A percentile compares a stretch with the other conserved stretches of the same genome.
phyloP scores from a whole-genome alignment of 306 rosid genomes.

The Luffa aegyptiaca region DNA sequence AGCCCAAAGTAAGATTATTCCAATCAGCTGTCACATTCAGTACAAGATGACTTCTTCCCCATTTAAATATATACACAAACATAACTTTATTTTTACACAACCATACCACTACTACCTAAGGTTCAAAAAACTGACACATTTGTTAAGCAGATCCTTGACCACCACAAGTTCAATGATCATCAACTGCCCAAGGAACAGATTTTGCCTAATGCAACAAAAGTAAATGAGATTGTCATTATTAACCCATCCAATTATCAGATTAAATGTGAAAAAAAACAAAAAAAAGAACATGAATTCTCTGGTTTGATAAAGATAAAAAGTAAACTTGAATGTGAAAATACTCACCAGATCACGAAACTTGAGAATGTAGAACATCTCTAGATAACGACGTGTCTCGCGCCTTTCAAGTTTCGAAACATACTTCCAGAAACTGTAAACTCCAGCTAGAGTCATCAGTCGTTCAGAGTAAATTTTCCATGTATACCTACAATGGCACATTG shows the following conservation, averaged over 20 bases:
- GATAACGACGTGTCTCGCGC: slow-evolving; percentile 75
- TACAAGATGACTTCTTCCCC: not conserved
- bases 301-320: not conserved
- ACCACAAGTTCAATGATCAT: slow-evolving; percentile 21
- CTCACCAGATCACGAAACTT: slow-evolving; percentile 93
- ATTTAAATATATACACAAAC: not conserved
- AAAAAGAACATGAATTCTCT: not conserved
- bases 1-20: not conserved
- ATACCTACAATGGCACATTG: slow-evolving; percentile 32
- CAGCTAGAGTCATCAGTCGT: slow-evolving; percentile 85
- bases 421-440: slow-evolving; percentile 95
- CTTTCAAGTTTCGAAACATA: slow-evolving; percentile 83
- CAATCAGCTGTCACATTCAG: not conserved
- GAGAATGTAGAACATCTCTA: slow-evolving; percentile 93
- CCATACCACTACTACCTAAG: slow-evolving; percentile 22
- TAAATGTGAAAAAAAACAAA: not conserved
- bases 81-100: slow-evolving; percentile 5
- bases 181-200: slow-evolving; percentile 53
- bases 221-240: not conserved
- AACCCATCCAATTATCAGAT: not conserved
- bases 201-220: slow-evolving; percentile 44
- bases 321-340: not conserved
- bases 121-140: slow-evolving; percentile 44
- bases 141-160: slow-evolving; percentile 25
- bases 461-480: slow-evolving; percentile 94